Base-by-base conservation (phyloP, 208 protist species). In the Jaenimonas drosophilae region DNA sequence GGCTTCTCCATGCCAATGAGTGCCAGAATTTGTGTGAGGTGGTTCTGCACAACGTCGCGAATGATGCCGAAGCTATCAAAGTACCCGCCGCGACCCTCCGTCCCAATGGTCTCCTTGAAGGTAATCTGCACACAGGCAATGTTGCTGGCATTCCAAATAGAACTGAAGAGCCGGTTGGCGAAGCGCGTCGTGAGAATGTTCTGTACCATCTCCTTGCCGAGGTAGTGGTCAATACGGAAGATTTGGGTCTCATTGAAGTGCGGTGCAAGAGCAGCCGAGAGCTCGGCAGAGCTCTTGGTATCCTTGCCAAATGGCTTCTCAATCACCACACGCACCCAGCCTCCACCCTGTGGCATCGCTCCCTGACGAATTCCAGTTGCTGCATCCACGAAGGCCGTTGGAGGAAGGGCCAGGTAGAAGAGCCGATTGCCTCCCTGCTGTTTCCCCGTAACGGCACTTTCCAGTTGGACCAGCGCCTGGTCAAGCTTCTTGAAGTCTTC, bases 221-320 rank as follows among this genome's bases (percentile, higher is more conserved):
- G 67, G 56, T 96, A 97, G 63, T 97, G 94, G 53, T 97, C 94
- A 29, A 97, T 96, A 16, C 91, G 74, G 65, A 87, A 96, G 23
- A 97, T 67, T 56, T 96, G 79, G 4, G 72, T 54, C 54, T 96
- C 87, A 20, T 88, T 48, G 34, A 95, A 95, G 49, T 86, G 67
- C 4, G 62, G 53, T 43, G 69, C 67, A n/a, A 97, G 53, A 6
- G 60, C 59, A 23, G 57, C 33, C 12, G 79, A 87, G n/a, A 97
- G 72, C 58, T 84, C 34, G 1, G 64, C 49, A 26, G 84, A 93
- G 19, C 55, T 81, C 37, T 92, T 64, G 14, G 80, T 82, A 54
- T 95, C 84, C 30, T 54, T 56, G 23, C 92, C 92, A 49, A 97
- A 97, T 0, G 92, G 92, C 55, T 97, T 97, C 52, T 97, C 92